Conservation (phyloP, 352 stramenopile species). For the Phytophthora colocasiae region DNA sequence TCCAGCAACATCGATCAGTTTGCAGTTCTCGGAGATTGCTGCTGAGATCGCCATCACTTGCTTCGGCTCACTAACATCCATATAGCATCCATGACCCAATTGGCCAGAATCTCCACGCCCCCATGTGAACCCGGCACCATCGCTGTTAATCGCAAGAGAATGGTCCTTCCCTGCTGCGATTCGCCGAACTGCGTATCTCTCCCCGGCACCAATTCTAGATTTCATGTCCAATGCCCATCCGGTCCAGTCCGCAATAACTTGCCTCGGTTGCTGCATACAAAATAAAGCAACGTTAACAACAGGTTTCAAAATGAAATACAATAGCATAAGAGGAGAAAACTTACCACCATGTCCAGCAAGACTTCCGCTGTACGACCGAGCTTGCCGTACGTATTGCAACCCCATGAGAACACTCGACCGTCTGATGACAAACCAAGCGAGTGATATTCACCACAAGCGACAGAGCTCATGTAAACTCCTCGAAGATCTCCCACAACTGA, state of each 20-base stretch:
- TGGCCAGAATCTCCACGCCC: conserved; percentile 70
- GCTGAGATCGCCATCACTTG: conserved; percentile 66
- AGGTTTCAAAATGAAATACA: not conserved
- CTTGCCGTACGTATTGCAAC: conserved; percentile 72
- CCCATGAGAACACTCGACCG: conserved; percentile 74
- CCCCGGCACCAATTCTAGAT: conserved; percentile 20
- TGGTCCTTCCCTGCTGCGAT: conserved; percentile 75
- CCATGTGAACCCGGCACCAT: conserved; percentile 74
- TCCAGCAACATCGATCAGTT: conserved; percentile 38
- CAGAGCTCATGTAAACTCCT: conserved; percentile 62
- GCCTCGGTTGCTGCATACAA: conserved; percentile 50
- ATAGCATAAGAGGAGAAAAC: conserved; percentile 4
- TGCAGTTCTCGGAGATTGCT: conserved; percentile 16
- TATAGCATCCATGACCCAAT: conserved; percentile 67
- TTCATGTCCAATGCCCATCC: conserved; percentile 45
- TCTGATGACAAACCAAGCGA: conserved; percentile 70
- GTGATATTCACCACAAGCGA: conserved; percentile 80
- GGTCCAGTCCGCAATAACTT: conserved; percentile 50
- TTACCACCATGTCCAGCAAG: conserved; percentile 52
- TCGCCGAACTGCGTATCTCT: conserved; percentile 48
- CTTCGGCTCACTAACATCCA: conserved; percentile 64
- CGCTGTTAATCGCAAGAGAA: conserved; percentile 62
- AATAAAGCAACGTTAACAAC: conserved; percentile 8
- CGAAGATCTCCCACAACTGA: conserved; percentile 54
- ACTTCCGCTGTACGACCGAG: conserved; percentile 54